Evolutionary conservation across 2,329 filamentous ascomycete species (phyloP), one percentile per base, ranked within the genome.

Genomic region (Fusarium verticillioides): DNA sequence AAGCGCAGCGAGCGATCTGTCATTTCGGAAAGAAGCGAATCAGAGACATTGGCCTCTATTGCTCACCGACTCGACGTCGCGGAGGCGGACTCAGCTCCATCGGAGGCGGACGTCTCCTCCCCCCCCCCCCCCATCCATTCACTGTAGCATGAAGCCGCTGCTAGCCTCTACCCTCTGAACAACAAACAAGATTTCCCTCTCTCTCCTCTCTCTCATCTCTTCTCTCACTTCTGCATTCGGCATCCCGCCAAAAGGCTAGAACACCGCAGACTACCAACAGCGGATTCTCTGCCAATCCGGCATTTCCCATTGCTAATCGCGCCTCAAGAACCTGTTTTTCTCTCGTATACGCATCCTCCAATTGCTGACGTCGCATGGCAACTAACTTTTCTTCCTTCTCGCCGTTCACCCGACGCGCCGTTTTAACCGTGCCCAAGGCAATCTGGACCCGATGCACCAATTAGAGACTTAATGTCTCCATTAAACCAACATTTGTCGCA

Each of bases 351-450:
- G 57, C 43, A 40, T 13, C 18, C 26, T 15, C 66, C 64, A 69
- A 69, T 63, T 39, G 32, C 40, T 56, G 65, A 62, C 65, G 63
- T 36, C 43, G 34, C 36, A 36, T 32, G 21, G 47, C 56, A 39
- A 54, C 65, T 56, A 57, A 52, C 43, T 69, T 61, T 47, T 40
- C 21, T 21, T 21, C 7, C 7, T 6, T 36, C n/a, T 4, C 21
- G 66, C 66, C 66, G 66, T 19, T 69, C 57, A 69, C 5, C 66
- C 66, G 66, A 13, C 47, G 43, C 63, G 57, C 66, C 66, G 57
- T 54, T 44, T 56, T 63, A 57, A 49, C 65, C 63, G 53, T 43
- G 34, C 44, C n/a, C 32, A 34, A 7, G 32, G 13, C 32, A 32
- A 32, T 32, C 32, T 32, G 32, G 32, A 32, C 12, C 32, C 32